Percentiles rank a stretch among this genome's conserved stretches.
Evolutionary conservation across 768 basidiomycete species (phyloP).

Genomic region (Leucocoprinus sp.): DNA sequence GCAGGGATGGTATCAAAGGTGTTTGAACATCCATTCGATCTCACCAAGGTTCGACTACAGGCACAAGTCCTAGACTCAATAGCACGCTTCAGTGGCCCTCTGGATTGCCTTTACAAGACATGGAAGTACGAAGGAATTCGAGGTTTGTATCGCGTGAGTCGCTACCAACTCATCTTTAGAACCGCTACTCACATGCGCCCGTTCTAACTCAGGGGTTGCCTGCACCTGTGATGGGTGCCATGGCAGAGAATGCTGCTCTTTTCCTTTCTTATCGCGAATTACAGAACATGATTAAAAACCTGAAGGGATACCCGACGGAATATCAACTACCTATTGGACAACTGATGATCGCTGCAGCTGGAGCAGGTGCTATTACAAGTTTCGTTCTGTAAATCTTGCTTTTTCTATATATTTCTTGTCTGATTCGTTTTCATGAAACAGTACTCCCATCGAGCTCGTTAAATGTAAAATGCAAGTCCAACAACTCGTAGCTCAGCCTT

Average conservation of each 20-base stretch:
- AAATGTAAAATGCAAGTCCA: slow-evolving; percentile 96
- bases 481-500: slow-evolving; percentile 12
- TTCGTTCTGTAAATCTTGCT: slow-evolving; percentile 65
- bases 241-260: slow-evolving; percentile 83
- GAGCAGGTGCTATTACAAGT: slow-evolving; percentile 82
- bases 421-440: slow-evolving; percentile 21
- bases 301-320: slow-evolving; percentile 21
- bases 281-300: slow-evolving; percentile 48
- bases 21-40: slow-evolving; percentile 92
- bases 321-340: slow-evolving; percentile 49
- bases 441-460: slow-evolving; percentile 89
- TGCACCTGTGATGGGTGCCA: slow-evolving; percentile 85
- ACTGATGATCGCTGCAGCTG: slow-evolving; percentile 71
- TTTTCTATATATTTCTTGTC: neutral
- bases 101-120: slow-evolving; percentile 82
- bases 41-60: slow-evolving; percentile 92
- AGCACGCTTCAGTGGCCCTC: slow-evolving; percentile 62
- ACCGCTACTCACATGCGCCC: neutral
- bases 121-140: slow-evolving; percentile 73
- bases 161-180: neutral
- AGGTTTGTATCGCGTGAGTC: slow-evolving; percentile 79
- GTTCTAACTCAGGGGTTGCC: slow-evolving; percentile 65
- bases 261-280: slow-evolving; percentile 82
- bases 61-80: slow-evolving; percentile 66
- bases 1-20: slow-evolving; percentile 80